Evolutionary conservation across 1,139 yeast genomes (phyloP).

Genomic region (Debaryomycetaceae sp.): DNA sequence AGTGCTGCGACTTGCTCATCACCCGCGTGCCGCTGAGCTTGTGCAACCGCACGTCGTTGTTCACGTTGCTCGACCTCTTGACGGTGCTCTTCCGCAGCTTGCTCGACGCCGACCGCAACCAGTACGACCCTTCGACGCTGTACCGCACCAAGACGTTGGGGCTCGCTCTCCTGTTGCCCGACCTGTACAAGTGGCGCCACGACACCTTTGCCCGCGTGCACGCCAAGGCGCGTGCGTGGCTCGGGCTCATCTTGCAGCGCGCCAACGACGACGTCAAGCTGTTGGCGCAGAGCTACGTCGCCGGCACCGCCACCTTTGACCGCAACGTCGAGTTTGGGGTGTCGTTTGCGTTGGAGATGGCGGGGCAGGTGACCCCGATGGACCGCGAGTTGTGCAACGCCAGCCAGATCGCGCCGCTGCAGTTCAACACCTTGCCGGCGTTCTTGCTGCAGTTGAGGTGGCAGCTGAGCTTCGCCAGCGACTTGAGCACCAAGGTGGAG

Average conservation of each 20-base stretch:
- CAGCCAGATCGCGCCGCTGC: slow-evolving; percentile 10
- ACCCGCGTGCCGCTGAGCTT: slow-evolving; percentile 72
- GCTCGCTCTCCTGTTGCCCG: slow-evolving; percentile 64
- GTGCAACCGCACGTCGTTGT: slow-evolving; percentile 70
- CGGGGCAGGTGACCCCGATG: slow-evolving; percentile 62
- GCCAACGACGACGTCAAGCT: slow-evolving; percentile 75
- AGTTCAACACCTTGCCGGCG: slow-evolving; percentile 61
- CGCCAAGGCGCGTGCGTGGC: slow-evolving; percentile 64
- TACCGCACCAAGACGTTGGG: slow-evolving; percentile 60
- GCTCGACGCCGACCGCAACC: slow-evolving; percentile 80
- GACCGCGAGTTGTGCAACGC: slow-evolving; percentile 51
- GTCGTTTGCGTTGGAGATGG: slow-evolving; percentile 86
- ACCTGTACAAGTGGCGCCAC: slow-evolving; percentile 73
- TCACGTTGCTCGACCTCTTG: slow-evolving; percentile 75
- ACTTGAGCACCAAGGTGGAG: slow-evolving; percentile 32
- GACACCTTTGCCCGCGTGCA: slow-evolving; percentile 60
- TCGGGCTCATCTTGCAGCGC: slow-evolving; percentile 46
- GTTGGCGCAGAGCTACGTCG: slow-evolving; percentile 69
- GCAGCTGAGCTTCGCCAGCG: slow-evolving; percentile 52
- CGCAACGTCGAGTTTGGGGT: slow-evolving; percentile 66
- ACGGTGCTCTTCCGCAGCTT: slow-evolving; percentile 75
- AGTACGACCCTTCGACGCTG: slow-evolving; percentile 75
- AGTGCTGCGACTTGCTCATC: slow-evolving; percentile 70
- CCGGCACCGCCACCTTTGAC: slow-evolving; percentile 27
- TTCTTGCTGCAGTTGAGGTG: slow-evolving; percentile 77